Evolutionary conservation across 2,329 filamentous ascomycete species (phyloP), one percentile per base, ranked within the genome.

Genomic region (Aureobasidium mangrovei): DNA sequence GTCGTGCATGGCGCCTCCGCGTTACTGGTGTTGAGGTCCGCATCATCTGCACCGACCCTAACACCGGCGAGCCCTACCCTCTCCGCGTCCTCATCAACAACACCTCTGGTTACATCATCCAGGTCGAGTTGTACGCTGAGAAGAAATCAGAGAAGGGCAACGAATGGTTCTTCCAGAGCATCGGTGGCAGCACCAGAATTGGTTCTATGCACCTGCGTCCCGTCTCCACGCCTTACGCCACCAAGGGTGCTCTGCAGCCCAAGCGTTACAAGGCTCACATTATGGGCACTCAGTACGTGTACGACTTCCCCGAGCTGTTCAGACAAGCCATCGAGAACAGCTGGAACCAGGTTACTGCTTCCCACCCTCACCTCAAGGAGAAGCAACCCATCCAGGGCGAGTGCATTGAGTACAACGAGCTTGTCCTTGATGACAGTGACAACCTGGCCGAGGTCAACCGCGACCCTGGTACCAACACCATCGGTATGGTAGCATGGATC

Each of bases 261-360:
- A 97, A 97, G 84, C 84, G 93, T 64, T 97, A 98, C 84, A 96
- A 95, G 85, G 93, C 93, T 62, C 93, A 98, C 70, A 77, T 97
- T 59, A 96, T 98, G 91, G 93, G 93, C 60, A 98, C 93, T 29
- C 93, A 98, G 74, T 98, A 96, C 69, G 93, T 97, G 53, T 98
- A 98, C 70, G 93, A 98, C 73, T 98, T 98, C 85, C 93, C 93
- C 31, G 93, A 98, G 79, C 84, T 98, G 46, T 98, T 98, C 86
- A 84, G 93, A 67, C 93, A 97, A 74, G 90, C 93, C 42, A 89
- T 95, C 68, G 90, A 96, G 76, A 96, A 96, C 78, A 87, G 82
- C 73, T 98, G 93, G 93, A 74, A 77, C 66, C 84, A 85, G 70
- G 83, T 84, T 55, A 79, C 87, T 60, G 82, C 84, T 69, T 84